Base-by-base conservation (phyloP, 148 eudicot genomes). In the Drosera capensis region DNA sequence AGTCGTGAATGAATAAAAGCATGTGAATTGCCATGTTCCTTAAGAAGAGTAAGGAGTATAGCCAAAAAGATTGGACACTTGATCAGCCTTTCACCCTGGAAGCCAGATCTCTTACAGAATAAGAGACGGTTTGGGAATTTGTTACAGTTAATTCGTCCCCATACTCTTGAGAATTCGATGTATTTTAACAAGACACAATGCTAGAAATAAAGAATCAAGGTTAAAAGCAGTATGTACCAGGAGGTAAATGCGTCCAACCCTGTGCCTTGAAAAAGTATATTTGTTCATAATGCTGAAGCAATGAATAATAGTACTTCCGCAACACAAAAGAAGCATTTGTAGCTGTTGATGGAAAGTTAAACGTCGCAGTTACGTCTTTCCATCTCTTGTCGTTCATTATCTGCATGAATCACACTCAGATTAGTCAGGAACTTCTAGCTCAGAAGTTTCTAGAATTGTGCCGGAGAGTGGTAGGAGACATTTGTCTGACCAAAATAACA, bases 291-390 rank as follows among this genome's bases (percentile, higher is more conserved):
- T 73, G 84, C 38, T 75, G 67, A 55, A 90, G 72, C 58, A 84
- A 43, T 25, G 80, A 73, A 40, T 51, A 40, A 25, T 90, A 90
- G 55, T 90, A 78, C 46, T 90, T 90, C 23, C 95, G 93, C 25
- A 84, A 72, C 22, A 80, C 76, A 42, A 78, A 84, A 37, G 97
- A 84, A 39, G 97, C 97, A 60, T 90, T 90, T 54, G 97, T 90
- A 16, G 97, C 95, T 40, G 95, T 80, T 15, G 97, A 62, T 0
- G 97, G 97, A 43, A 90, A 90, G 65, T 57, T 73, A 62, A 90
- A 90, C 46, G 70, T 62, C 11, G 73, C 55, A 15, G 87, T 75
- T 24, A 90, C 87, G 49, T 90, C 97, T 57, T 74, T 90, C 97
- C 97, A 90, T 47, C 67, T 73, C 60, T 66, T 80, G 31, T 90